Percentiles rank a stretch among this genome's conserved stretches.
phyloP scores from a whole-genome alignment of 2,329 filamentous ascomycete genomes.

The Juglanconis sp. region DNA sequence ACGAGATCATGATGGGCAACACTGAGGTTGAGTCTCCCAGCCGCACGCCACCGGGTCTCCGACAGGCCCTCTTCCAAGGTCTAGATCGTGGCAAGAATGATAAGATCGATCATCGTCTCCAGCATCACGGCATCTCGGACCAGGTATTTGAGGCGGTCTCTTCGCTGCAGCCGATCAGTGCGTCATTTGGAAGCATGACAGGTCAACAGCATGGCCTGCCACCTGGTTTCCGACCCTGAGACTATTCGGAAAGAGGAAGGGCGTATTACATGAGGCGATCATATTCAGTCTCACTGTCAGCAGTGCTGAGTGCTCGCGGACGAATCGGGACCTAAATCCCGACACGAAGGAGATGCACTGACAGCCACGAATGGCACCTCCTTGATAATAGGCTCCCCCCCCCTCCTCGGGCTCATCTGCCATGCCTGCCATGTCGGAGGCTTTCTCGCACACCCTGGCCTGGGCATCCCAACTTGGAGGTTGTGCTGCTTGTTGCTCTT shows the following conservation, averaged over 20 bases:
- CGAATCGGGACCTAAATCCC: no score
- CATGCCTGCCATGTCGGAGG: no score
- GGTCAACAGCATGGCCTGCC: background rate
- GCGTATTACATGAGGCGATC: background rate
- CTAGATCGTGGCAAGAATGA: constrained; percentile 7
- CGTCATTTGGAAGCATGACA: constrained; percentile 15
- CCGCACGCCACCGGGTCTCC: constrained; percentile 6
- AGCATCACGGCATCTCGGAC: constrained; percentile 17
- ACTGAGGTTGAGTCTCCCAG: constrained; percentile 12
- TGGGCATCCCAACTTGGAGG: no score
- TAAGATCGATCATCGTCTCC: constrained; percentile 15
- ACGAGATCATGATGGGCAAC: constrained; percentile 20
- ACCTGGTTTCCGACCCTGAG: background rate
- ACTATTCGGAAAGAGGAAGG: background rate
- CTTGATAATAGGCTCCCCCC: no score
- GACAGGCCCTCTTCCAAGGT: constrained; percentile 13
- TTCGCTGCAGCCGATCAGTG: constrained; percentile 17
- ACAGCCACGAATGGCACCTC: no score
- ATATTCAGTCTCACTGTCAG: no score
- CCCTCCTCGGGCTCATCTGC: no score
- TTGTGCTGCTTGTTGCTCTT: no score
- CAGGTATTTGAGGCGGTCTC: constrained; percentile 18
- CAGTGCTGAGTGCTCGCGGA: no score
- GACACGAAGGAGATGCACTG: no score
- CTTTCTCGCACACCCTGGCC: no score